Conservation (phyloP, 2,329 filamentous ascomycete species). For the Curvularia lunata region DNA sequence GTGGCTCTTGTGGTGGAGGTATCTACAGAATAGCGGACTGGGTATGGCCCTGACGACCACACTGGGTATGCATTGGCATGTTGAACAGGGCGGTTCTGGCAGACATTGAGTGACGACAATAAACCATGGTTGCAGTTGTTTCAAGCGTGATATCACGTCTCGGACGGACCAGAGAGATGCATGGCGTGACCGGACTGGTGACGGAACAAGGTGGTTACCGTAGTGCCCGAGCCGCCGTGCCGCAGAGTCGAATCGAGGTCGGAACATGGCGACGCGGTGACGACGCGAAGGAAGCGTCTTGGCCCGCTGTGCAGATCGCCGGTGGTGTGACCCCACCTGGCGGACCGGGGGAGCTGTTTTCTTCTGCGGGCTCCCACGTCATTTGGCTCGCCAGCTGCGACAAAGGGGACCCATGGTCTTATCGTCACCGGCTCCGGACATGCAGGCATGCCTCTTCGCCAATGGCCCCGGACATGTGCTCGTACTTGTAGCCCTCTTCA, state of each 20-base stretch:
- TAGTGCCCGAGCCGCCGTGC: too few species aligned
- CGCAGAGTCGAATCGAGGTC: too few species aligned
- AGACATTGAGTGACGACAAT: constrained; percentile 9
- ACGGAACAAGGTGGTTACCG: too few species aligned
- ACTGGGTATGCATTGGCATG: not conserved
- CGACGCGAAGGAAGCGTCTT: constrained; percentile 2
- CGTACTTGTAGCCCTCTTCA: not conserved
- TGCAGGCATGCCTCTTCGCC: not conserved
- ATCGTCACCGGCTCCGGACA: constrained; percentile 9
- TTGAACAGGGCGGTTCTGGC: not conserved
- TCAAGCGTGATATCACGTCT: not conserved
- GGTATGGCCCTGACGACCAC: not conserved
- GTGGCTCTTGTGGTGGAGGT: not conserved
- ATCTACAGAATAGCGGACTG: too few species aligned
- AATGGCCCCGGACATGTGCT: not conserved
- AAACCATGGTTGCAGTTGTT: not conserved
- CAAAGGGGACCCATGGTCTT: constrained; percentile 15
- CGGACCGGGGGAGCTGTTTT: constrained; percentile 24
- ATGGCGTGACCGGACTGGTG: not conserved
- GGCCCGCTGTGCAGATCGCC: constrained; percentile 8
- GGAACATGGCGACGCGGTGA: too few species aligned
- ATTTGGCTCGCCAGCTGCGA: constrained; percentile 16
- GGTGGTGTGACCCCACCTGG: constrained; percentile 26
- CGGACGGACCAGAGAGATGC: not conserved
- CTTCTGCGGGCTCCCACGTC: constrained; percentile 25